Conservation (phyloP, 1,284 basidiomycete species). For the Chondrostereum purpureum region DNA sequence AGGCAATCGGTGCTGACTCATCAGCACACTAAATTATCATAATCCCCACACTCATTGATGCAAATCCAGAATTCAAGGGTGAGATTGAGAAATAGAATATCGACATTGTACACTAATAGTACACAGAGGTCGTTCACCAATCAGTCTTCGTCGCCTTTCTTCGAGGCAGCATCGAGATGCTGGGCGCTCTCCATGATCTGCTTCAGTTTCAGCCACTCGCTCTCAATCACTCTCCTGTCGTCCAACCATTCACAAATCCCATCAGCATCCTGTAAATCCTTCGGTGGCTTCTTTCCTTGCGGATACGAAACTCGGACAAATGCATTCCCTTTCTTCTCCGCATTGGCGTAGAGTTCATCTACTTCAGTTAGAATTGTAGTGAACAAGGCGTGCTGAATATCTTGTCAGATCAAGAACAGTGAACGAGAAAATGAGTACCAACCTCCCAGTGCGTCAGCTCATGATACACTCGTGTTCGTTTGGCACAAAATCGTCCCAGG, state of each 20-base stretch:
- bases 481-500: constrained; percentile 72
- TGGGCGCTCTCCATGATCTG: constrained; percentile 67
- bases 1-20: no score
- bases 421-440: constrained; percentile 15
- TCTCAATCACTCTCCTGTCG: constrained; percentile 56
- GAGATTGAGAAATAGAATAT: no score
- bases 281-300: constrained; percentile 48
- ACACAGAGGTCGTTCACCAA: neutral
- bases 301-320: constrained; percentile 54
- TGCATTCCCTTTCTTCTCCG: constrained; percentile 24
- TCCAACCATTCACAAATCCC: constrained; percentile 80
- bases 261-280: constrained; percentile 65
- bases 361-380: constrained; percentile 48
- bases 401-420: neutral
- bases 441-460: constrained; percentile 85
- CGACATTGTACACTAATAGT: neutral
- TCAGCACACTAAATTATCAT: no score
- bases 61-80: no score
- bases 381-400: constrained; percentile 56
- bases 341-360: constrained; percentile 35
- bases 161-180: constrained; percentile 47
- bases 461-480: constrained; percentile 65
- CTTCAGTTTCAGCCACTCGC: constrained; percentile 63
- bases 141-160: constrained; percentile 38
- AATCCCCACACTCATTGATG: no score